Evolutionary conservation across 306 rosid species (phyloP).

Genomic region (Vigna mungo): DNA sequence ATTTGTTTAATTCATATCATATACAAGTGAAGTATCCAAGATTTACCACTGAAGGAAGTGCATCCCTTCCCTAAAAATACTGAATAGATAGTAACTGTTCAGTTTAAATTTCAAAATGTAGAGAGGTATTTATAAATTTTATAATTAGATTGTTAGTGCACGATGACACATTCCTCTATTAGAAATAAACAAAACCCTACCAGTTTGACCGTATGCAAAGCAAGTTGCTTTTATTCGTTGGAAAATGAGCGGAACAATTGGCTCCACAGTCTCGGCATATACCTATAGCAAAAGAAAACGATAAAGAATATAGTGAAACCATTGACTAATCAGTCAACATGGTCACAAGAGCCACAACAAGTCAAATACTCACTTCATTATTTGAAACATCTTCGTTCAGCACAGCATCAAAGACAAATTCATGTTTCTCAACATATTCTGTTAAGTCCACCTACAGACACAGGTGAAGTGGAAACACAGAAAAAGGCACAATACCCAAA

Average conservation of each 20-base stretch:
- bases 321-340: constrained; percentile 19
- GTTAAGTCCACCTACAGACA: constrained; percentile 78
- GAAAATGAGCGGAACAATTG: constrained; percentile 80
- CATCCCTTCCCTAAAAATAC: constrained; percentile 11
- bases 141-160: constrained; percentile 1
- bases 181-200: constrained; percentile 48
- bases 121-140: background rate
- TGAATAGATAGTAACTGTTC: constrained; percentile 11
- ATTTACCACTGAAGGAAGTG: background rate
- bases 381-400: constrained; percentile 82
- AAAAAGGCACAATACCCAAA: constrained; percentile 26
- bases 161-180: constrained; percentile 35
- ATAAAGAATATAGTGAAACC: constrained; percentile 39
- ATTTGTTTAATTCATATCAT: background rate
- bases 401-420: constrained; percentile 81
- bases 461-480: constrained; percentile 42
- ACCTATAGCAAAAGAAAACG: constrained; percentile 49
- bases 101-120: background rate
- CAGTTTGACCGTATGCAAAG: constrained; percentile 96
- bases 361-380: constrained; percentile 62
- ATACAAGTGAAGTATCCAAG: background rate
- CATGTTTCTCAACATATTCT: constrained; percentile 76
- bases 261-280: constrained; percentile 83
- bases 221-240: constrained; percentile 84
- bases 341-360: constrained; percentile 33